Evolutionary conservation across 106 monocot genomes (phyloP).

Genomic region (Platanthera guangdongensis): DNA sequence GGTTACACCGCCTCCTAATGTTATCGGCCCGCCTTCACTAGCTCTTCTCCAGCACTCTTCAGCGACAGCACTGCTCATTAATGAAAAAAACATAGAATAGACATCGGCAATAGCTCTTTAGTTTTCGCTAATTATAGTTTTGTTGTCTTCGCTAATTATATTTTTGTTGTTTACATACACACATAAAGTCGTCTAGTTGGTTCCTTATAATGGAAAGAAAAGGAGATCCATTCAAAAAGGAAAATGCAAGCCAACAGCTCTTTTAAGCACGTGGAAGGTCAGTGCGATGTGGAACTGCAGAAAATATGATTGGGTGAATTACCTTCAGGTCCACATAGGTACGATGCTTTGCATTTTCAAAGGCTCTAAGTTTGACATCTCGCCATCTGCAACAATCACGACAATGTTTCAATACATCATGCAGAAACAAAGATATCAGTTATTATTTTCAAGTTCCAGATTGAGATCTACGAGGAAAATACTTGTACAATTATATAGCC

Average conservation of each 20-base stretch:
- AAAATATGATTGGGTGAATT: background rate
- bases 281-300: background rate
- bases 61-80: too few relatives aligned
- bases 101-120: background rate
- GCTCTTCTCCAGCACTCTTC: too few relatives aligned
- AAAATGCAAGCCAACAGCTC: constrained; percentile 5
- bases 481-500: too few relatives aligned
- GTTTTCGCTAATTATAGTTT: background rate
- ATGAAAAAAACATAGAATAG: too few relatives aligned
- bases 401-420: background rate
- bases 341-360: constrained; percentile 79
- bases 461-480: too few relatives aligned
- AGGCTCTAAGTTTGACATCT: constrained; percentile 86
- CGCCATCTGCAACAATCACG: constrained; percentile 66
- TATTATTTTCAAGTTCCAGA: background rate
- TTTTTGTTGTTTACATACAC: background rate
- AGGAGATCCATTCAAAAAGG: background rate
- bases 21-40: too few relatives aligned
- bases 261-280: constrained; percentile 5
- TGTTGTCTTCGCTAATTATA: background rate
- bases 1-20: too few relatives aligned
- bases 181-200: background rate
- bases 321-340: constrained; percentile 99
- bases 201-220: background rate
- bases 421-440: background rate